phyloP scores from a whole-genome alignment of 1,284 basidiomycete genomes.

The Irpex lacteus region DNA sequence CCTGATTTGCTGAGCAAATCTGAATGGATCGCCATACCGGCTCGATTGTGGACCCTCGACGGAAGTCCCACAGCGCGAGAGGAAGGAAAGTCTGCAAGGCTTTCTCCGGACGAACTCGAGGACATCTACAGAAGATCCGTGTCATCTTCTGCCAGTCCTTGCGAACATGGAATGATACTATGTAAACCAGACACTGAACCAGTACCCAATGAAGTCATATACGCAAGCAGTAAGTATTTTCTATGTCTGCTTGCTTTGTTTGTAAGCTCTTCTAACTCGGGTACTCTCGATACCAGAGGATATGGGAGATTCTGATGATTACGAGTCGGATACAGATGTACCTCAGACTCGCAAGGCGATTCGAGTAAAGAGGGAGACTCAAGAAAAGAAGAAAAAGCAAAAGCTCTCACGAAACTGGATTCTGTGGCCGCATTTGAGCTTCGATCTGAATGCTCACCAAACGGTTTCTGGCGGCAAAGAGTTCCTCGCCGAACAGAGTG shows the following conservation, averaged over 20 bases:
- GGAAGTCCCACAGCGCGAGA: neutral
- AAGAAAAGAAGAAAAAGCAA: neutral
- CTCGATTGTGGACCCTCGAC: neutral
- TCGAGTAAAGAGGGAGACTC: neutral
- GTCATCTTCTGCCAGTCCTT: no score
- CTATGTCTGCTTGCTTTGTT: no score
- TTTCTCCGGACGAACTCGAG: neutral
- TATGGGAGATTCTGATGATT: no score
- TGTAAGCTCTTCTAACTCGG: no score
- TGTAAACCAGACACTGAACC: no score
- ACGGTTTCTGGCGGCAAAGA: neutral
- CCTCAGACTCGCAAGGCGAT: neutral
- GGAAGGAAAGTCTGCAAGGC: neutral
- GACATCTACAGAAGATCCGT: neutral
- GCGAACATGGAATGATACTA: no score
- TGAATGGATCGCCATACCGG: neutral
- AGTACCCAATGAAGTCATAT: no score
- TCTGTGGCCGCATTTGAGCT: neutral
- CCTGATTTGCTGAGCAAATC: neutral
- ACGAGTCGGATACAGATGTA: neutral
- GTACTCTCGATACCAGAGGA: no score
- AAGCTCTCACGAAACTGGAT: neutral
- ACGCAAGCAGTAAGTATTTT: no score
- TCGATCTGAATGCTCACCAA: neutral
- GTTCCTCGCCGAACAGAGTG: no score